Base-by-base conservation (phyloP, 1,284 basidiomycete genomes). In the Termitomyces sp. region DNA sequence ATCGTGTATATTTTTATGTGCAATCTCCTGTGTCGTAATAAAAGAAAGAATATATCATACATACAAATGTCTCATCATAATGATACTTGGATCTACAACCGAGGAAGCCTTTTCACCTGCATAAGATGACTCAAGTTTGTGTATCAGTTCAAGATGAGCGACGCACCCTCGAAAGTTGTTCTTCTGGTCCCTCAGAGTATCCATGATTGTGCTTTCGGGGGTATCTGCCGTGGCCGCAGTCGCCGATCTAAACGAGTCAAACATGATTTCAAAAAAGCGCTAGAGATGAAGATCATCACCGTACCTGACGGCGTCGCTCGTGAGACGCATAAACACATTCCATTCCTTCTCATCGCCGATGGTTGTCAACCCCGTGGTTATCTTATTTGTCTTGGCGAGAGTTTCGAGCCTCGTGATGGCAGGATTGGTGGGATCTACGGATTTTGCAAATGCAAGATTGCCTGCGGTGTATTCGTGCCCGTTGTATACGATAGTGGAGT, bases 391-490 rank as follows among this genome's bases (percentile, higher is more conserved):
- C 49, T 72, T 65, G 33, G 78, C 76, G 34, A 90, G 71, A 43
- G 77, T 69, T 7, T 71, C 71, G 24, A 95, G 80, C 19, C 78
- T 74, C 7, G 65, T 64, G 40, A 93, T 70, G 1, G 75, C 86
- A 4, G 72, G 50, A 63, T 84, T 88, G 5, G 74, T 67, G 0
- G 89, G 84, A 55, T 94, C 89, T 53, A 95, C 72, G 41, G 73
- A 71, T 61, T 74, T 78, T 1, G 75, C 86, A 67, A 92, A 91
- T 6, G 78, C 77, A 48, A 83, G 64, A 60, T 79, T 93, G 41
- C 81, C 80, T 6, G 71, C 72, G 3, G 94, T 95, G 73, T 95
- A 97, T 70, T 97, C 94, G 73, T 99, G 96, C 0, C 96, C 96
- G 64, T 90, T 88, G 74, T 90, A 94, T 7, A 94, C 86, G 47